Conservation (phyloP, 2,329 filamentous ascomycete genomes). For the Biscogniauxia sp. region DNA sequence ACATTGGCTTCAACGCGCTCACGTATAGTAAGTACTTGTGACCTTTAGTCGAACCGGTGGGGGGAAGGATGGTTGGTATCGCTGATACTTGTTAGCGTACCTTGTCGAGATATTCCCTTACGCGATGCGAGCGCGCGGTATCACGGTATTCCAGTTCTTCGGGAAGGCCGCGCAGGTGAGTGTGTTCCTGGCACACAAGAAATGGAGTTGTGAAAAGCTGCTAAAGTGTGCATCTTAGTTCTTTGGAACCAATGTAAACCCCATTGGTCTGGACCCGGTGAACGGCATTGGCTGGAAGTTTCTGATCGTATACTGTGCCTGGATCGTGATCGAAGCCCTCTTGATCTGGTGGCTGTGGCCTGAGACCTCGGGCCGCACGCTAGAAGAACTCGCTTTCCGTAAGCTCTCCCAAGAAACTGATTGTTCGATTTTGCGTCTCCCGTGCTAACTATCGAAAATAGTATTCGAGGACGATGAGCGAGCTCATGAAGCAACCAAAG, state of each 20-base stretch:
- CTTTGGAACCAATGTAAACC: slow-evolving; percentile 39
- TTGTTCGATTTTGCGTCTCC: too few species aligned
- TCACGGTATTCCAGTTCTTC: slow-evolving; percentile 38
- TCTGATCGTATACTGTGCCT: slow-evolving; percentile 29
- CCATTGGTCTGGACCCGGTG: slow-evolving; percentile 32
- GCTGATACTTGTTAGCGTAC: slow-evolving; percentile 32
- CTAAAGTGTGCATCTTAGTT: slow-evolving; percentile 33
- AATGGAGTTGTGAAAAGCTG: not conserved
- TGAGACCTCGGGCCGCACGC: slow-evolving; percentile 71
- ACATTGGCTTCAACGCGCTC: slow-evolving; percentile 60
- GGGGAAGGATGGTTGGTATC: not conserved
- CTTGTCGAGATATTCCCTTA: slow-evolving; percentile 55
- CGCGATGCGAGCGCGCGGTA: slow-evolving; percentile 51
- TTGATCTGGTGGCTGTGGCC: slow-evolving; percentile 76
- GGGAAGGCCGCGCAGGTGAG: slow-evolving; percentile 29
- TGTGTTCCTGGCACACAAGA: too few species aligned
- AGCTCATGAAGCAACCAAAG: slow-evolving; percentile 22
- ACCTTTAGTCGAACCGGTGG: not conserved
- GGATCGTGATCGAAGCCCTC: slow-evolving; percentile 26
- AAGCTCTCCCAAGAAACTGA: slow-evolving; percentile 9
- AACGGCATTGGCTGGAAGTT: slow-evolving; percentile 30
- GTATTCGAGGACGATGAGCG: slow-evolving; percentile 30
- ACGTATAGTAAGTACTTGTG: slow-evolving; percentile 47
- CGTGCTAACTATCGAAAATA: slow-evolving; percentile 15
- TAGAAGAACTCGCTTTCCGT: slow-evolving; percentile 57